phyloP scores from a whole-genome alignment of 176 grass and related monocot genomes.

The Alloteropsis semialata region DNA sequence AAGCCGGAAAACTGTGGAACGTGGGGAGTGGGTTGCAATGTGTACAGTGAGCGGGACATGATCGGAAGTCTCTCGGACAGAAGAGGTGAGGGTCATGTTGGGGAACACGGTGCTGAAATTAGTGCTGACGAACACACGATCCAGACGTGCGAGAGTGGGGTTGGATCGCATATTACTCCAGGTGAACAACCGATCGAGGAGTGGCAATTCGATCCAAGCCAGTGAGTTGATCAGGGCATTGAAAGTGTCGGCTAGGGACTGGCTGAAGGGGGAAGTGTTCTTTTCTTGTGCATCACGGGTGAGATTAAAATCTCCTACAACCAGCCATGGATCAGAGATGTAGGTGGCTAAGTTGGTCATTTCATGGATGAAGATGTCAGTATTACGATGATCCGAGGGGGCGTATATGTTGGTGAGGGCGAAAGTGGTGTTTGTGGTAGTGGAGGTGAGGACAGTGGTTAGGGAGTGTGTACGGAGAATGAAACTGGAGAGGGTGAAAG shows the following conservation, averaged over 20 bases:
- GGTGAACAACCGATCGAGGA: background rate
- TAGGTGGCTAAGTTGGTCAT: background rate
- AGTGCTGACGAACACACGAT: background rate
- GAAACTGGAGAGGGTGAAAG: too few relatives aligned
- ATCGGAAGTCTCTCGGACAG: background rate
- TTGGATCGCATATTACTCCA: background rate
- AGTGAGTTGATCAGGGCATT: background rate
- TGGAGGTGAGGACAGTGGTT: background rate
- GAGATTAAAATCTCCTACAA: background rate
- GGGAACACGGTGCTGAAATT: background rate
- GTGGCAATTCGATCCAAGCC: background rate
- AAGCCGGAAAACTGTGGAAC: too few relatives aligned
- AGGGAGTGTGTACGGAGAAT: background rate
- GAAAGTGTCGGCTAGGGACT: background rate
- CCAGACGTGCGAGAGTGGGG: background rate
- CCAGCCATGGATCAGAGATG: background rate
- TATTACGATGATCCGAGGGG: background rate
- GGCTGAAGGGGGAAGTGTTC: accelerated
- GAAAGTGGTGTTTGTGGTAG: background rate
- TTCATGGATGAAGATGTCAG: background rate
- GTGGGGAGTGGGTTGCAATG: too few relatives aligned
- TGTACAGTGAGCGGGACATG: background rate
- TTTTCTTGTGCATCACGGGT: accelerated
- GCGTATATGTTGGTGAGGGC: background rate
- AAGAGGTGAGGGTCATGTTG: background rate